Evolutionary conservation across 371 early-diverging fungal species (phyloP).

Genomic region (Mucor racemosus): DNA sequence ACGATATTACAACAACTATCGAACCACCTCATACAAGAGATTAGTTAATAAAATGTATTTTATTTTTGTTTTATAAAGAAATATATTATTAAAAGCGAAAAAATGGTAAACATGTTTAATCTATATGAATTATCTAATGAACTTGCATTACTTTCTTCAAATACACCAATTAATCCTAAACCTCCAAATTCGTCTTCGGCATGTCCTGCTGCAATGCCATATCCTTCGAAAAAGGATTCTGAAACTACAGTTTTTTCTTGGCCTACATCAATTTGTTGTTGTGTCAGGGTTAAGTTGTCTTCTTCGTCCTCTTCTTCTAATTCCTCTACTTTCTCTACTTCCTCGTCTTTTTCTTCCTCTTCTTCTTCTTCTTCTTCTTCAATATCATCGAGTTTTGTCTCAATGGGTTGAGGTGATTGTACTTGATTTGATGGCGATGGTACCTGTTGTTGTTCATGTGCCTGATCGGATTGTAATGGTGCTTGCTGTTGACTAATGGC

Average conservation of each 20-base stretch:
- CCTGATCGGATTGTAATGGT: background rate
- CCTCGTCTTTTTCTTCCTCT: too few species aligned
- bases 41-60: background rate
- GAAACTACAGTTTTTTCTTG: background rate
- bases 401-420: background rate
- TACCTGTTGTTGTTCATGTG: too few species aligned
- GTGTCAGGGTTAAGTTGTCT: background rate
- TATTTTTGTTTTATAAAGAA: background rate
- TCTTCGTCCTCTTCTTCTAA: too few species aligned
- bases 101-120: background rate
- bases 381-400: background rate
- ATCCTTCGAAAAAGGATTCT: slow-evolving; percentile 12
- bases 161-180: slow-evolving; percentile 21
- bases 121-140: background rate
- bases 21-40: slow-evolving; percentile 21
- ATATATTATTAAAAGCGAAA: background rate
- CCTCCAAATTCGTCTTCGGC: slow-evolving; percentile 24
- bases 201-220: slow-evolving; percentile 26
- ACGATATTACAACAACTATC: background rate
- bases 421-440: background rate
- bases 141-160: slow-evolving; percentile 7
- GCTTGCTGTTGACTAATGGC: too few species aligned
- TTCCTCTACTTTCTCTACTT: too few species aligned
- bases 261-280: background rate
- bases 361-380: too few species aligned